These are phyloP conservation scores for Leishmania major DNA, from an alignment of 208 protist species.

Conservation along the genomic window DNA sequence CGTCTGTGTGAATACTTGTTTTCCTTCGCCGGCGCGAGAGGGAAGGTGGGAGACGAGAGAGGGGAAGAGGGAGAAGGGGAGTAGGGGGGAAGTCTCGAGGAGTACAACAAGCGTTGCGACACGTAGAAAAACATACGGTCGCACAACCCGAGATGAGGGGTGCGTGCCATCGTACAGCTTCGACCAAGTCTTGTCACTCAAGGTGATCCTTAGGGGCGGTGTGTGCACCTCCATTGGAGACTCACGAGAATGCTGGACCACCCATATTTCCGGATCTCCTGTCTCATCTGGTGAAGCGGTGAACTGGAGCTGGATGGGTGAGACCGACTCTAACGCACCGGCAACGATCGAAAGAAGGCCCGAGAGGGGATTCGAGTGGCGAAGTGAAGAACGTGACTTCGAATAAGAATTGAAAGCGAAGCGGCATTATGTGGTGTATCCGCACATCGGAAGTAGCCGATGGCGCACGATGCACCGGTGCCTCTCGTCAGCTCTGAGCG, in stretches of 20 bases:
- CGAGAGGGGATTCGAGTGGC: background rate
- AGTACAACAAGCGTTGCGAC: background rate
- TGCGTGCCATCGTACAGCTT: background rate
- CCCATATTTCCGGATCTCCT: background rate
- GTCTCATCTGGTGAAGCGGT: background rate
- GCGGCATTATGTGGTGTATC: background rate
- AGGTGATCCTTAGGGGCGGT: background rate
- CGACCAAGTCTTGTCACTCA: background rate
- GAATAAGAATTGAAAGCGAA: background rate
- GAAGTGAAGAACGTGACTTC: background rate
- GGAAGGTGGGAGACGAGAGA: background rate
- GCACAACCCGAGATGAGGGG: too few relatives aligned
- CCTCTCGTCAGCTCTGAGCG: background rate
- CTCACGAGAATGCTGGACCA: background rate
- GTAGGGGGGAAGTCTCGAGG: background rate
- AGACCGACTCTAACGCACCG: background rate
- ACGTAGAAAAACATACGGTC: background rate
- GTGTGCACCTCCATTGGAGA: background rate
- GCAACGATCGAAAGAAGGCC: background rate
- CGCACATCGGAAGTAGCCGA: background rate
- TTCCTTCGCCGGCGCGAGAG: background rate
- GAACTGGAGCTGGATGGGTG: background rate
- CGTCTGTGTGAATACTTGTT: background rate
- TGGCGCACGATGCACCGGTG: background rate
- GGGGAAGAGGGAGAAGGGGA: background rate